Base-by-base conservation (phyloP, 176 grass and related monocot species). In the Oryza nivara region DNA sequence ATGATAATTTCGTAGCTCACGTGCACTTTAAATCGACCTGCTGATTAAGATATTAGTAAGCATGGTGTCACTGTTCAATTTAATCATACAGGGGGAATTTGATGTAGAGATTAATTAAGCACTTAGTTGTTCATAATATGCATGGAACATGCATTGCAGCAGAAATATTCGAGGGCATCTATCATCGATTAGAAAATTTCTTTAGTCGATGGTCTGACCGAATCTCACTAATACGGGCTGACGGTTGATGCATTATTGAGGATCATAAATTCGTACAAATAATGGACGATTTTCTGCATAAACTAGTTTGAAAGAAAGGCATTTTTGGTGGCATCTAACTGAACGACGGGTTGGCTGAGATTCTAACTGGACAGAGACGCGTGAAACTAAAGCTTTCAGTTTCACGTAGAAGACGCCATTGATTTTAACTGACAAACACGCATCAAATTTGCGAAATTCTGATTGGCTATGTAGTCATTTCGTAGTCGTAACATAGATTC, bases 251-350 rank as follows among this genome's bases (percentile, higher is more conserved):
- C 73, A 78, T 90, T 78, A 47, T 72, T 58, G 19, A 23, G 12
- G 19, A 77, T 60, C 14, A 71, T 82, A 65, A 78, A 47, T 90
- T 82, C 40, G 13, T 38, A 75, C 74, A 41, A 63, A 58, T 78
- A 48, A 86, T 78, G 45, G 46, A 45, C 0, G 56, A 61, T 67
- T 82, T 73, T 46, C 20, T 77, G 48, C 30, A 66, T 67, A 77
- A 66, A 72, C 13, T 67, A 36, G 11, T 28, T 26, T 6, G 7
- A 20, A 28, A 67, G 28, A 66, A 28, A 73, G 16, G 68, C 68
- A 69, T 90, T 90, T 75, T 68, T 67, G 54, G 67, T 86, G 84
- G 73, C 78, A 90, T 81, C 74, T 82, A 54, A 81, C 73, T 17
- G 70, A 90, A 90, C 49, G 74, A 80, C 46, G 63, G 20, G 56